A percentile compares a stretch with the other conserved stretches of the same genome.
Evolutionary conservation across 1,139 yeast species (phyloP).

Genomic region (Blastobotrys persicus): DNA sequence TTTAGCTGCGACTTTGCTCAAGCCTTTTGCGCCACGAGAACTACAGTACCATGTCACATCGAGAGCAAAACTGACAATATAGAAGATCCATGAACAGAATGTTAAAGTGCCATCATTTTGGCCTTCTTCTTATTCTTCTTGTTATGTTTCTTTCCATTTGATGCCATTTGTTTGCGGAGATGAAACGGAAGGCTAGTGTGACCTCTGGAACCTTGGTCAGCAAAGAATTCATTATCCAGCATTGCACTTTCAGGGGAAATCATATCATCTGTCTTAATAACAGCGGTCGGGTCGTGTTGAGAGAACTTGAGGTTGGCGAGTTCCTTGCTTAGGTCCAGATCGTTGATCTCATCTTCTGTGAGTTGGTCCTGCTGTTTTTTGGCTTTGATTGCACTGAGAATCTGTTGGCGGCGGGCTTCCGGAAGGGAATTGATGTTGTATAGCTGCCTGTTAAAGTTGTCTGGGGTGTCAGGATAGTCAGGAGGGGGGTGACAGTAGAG

Average conservation of each 20-base stretch:
- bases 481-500: constrained; percentile 90
- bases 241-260: constrained; percentile 47
- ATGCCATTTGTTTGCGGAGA: constrained; percentile 38
- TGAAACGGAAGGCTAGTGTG: constrained; percentile 73
- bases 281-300: constrained; percentile 49
- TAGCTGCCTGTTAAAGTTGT: constrained; percentile 68
- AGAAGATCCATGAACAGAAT: too few species aligned
- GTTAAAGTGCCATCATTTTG: constrained; percentile 4
- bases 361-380: constrained; percentile 14
- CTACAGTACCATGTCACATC: too few species aligned
- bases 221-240: constrained; percentile 80
- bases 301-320: constrained; percentile 74
- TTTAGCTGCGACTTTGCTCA: too few species aligned
- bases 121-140: constrained; percentile 68
- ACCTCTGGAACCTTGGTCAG: constrained; percentile 62
- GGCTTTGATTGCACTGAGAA: constrained; percentile 35
- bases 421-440: constrained; percentile 61
- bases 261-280: constrained; percentile 35
- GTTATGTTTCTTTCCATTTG: constrained; percentile 64
- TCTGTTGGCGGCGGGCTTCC: constrained; percentile 70
- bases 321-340: constrained; percentile 66
- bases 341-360: constrained; percentile 36
- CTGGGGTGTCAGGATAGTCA: constrained; percentile 29
- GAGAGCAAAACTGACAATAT: too few species aligned
- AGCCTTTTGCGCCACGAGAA: too few species aligned